phyloP scores from a whole-genome alignment of 768 basidiomycete species.

The Rhodotorula taiwanensis region DNA sequence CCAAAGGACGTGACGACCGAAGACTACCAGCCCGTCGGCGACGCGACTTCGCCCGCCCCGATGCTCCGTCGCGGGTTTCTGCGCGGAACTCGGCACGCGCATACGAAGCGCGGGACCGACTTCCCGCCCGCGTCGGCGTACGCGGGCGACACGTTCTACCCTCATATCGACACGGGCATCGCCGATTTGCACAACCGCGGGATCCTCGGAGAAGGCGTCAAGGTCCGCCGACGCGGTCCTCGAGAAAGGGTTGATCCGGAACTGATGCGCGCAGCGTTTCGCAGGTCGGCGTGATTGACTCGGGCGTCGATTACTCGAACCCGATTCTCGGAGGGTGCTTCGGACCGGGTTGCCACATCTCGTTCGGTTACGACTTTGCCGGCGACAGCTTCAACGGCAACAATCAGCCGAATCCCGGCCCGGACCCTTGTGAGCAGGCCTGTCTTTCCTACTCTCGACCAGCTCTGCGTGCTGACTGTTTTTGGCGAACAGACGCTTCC shows the following conservation, averaged over 20 bases:
- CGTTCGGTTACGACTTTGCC: slow-evolving; percentile 46
- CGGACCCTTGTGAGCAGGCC: slow-evolving; percentile 44
- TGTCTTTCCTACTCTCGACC: too few species aligned
- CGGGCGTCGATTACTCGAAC: slow-evolving; percentile 45
- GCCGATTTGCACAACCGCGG: slow-evolving; percentile 61
- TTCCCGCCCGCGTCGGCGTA: slow-evolving; percentile 12
- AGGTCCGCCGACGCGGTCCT: slow-evolving; percentile 41
- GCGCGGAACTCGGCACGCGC: not conserved
- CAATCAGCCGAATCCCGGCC: slow-evolving; percentile 53
- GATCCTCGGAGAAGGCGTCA: slow-evolving; percentile 59
- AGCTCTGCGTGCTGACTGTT: too few species aligned
- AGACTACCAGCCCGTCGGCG: not conserved
- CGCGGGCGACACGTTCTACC: slow-evolving; percentile 16
- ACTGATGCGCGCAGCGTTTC: not conserved
- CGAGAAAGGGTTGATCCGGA: too few species aligned
- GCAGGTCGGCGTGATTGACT: slow-evolving; percentile 57
- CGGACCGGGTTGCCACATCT: slow-evolving; percentile 44
- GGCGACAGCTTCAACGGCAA: slow-evolving; percentile 46
- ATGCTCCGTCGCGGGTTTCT: not conserved
- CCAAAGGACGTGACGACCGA: not conserved
- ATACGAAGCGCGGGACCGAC: not conserved
- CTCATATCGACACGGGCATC: slow-evolving; percentile 48
- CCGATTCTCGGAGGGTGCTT: slow-evolving; percentile 45
- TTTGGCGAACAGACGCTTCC: not conserved
- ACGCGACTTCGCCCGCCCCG: not conserved